These are phyloP conservation scores for Hirsutella thompsonii DNA, from an alignment of 2,329 filamentous ascomycete species.

Conservation along the genomic window DNA sequence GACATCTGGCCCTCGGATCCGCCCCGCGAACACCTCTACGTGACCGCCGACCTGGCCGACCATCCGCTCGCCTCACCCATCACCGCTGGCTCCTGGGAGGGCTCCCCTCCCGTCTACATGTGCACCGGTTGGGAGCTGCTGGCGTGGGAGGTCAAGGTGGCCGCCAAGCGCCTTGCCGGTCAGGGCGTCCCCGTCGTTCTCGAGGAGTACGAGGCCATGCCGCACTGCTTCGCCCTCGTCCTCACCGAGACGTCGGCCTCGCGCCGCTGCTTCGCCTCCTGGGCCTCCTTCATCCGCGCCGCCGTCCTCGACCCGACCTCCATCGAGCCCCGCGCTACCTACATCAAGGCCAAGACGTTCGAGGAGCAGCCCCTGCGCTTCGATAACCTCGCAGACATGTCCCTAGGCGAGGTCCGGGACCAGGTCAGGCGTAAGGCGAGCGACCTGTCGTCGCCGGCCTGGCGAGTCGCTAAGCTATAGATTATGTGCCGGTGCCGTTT, in stretches of 20 bases:
- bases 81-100: slow-evolving; percentile 44
- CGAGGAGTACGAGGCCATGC: slow-evolving; percentile 70
- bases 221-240: slow-evolving; percentile 56
- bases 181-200: slow-evolving; percentile 51
- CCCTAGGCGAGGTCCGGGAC: slow-evolving; percentile 27
- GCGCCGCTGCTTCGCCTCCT: slow-evolving; percentile 38
- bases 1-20: slow-evolving; percentile 43
- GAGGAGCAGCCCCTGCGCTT: slow-evolving; percentile 33
- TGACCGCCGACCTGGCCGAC: slow-evolving; percentile 35
- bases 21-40: slow-evolving; percentile 40
- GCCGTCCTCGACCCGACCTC: slow-evolving; percentile 21
- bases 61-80: slow-evolving; percentile 61
- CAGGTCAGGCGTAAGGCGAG: slow-evolving; percentile 19
- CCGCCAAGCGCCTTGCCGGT: slow-evolving; percentile 40
- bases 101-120: slow-evolving; percentile 53
- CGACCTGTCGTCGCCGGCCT: slow-evolving; percentile 1
- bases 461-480: slow-evolving; percentile 16
- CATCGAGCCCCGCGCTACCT: slow-evolving; percentile 27
- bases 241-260: slow-evolving; percentile 32
- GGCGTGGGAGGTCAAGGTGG: slow-evolving; percentile 49
- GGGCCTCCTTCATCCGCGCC: slow-evolving; percentile 41
- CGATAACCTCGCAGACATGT: slow-evolving; percentile 26
- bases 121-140: slow-evolving; percentile 61
- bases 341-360: slow-evolving; percentile 36
- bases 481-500: too few relatives aligned